phyloP scores from a whole-genome alignment of 2,329 filamentous ascomycete species.

The Trichophyton schoenleinii region DNA sequence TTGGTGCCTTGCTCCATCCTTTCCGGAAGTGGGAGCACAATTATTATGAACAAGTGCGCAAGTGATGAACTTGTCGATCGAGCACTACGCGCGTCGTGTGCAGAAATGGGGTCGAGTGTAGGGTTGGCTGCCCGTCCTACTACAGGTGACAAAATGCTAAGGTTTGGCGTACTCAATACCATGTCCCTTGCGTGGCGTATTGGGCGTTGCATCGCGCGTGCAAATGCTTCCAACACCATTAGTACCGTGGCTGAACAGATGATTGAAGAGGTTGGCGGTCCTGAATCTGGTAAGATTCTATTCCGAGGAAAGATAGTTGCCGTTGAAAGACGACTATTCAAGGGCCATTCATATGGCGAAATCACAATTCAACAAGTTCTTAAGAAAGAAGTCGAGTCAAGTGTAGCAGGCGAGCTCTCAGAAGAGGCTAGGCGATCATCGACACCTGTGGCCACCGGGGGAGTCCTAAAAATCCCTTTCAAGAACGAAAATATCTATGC shows the following conservation, averaged over 20 bases:
- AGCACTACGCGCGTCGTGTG: constrained; percentile 29
- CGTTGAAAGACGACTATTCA: constrained; percentile 43
- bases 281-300: constrained; percentile 42
- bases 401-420: constrained; percentile 8
- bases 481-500: constrained; percentile 65
- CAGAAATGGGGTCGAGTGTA: constrained; percentile 32
- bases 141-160: constrained; percentile 25
- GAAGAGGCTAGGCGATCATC: constrained; percentile 13
- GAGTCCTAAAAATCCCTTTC: constrained; percentile 44
- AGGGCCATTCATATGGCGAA: constrained; percentile 49
- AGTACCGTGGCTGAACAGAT: constrained; percentile 47
- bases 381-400: constrained; percentile 25
- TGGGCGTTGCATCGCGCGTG: constrained; percentile 45
- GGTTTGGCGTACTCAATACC: constrained; percentile 30
- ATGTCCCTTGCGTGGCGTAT: constrained; percentile 40
- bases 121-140: constrained; percentile 32
- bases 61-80: constrained; percentile 34
- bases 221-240: constrained; percentile 38
- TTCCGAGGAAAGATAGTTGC: constrained; percentile 53
- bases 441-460: constrained; percentile 9
- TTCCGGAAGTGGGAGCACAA: constrained; percentile 34
- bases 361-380: constrained; percentile 42
- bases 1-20: constrained; percentile 36
- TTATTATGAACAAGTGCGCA: constrained; percentile 32
- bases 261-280: constrained; percentile 46